Evolutionary conservation across 2,329 filamentous ascomycete genomes (phyloP).

Genomic region (Talaromyces sp.): DNA sequence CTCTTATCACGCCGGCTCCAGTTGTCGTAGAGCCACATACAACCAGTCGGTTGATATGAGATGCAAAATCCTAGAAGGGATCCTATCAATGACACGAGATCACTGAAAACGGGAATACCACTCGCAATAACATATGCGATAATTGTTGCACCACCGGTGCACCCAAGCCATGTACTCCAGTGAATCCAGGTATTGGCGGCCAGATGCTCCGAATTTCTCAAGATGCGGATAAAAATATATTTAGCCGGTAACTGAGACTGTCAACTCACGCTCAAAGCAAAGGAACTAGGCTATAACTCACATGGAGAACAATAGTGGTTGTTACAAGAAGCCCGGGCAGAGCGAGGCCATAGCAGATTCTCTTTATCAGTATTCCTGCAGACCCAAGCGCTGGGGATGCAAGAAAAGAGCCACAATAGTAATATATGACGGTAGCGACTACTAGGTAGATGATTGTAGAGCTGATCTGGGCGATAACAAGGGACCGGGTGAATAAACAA

Average conservation of each 20-base stretch:
- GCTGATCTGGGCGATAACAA: constrained; percentile 36
- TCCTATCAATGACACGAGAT: constrained; percentile 27
- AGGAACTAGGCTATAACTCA: background rate
- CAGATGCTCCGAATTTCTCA: constrained; percentile 23
- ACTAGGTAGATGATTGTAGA: constrained; percentile 39
- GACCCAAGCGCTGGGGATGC: constrained; percentile 53
- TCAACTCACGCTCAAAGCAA: too few relatives aligned
- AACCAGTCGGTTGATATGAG: constrained; percentile 35
- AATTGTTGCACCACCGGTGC: constrained; percentile 18
- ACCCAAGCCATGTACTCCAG: constrained; percentile 28
- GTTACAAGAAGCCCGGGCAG: constrained; percentile 36
- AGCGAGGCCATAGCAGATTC: constrained; percentile 47
- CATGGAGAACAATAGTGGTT: constrained; percentile 6
- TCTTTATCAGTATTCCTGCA: constrained; percentile 46
- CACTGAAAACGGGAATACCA: constrained; percentile 28
- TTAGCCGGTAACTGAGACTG: constrained; percentile 19
- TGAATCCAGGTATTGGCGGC: constrained; percentile 22
- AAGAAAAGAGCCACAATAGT: constrained; percentile 50
- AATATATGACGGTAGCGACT: constrained; percentile 49
- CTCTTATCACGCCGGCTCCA: constrained; percentile 23
- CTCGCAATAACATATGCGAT: constrained; percentile 30
- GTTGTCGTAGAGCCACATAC: constrained; percentile 51
- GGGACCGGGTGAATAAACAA: constrained; percentile 32
- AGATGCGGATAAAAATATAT: constrained; percentile 25
- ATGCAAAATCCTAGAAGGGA: constrained; percentile 25